These are phyloP conservation scores for Cenchrus purpureus DNA, from an alignment of 176 grass and related monocot genomes.

Conservation along the genomic window DNA sequence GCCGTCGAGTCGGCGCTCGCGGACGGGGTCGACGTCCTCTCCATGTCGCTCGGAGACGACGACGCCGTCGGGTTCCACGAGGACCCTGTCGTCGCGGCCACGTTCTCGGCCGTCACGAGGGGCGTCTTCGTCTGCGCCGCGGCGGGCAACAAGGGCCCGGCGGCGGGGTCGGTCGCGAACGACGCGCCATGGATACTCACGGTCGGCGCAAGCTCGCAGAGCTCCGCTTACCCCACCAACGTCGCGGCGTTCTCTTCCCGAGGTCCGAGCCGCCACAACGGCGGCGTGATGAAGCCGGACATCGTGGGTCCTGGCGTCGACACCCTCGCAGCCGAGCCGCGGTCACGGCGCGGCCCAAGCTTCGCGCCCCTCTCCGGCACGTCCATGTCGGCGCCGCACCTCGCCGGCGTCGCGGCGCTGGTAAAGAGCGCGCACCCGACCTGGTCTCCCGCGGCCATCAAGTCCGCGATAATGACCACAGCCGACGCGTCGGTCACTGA, in stretches of 20 bases:
- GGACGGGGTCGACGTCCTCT: slow-evolving; percentile 74
- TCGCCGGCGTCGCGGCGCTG: slow-evolving; percentile 67
- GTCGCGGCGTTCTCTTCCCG: slow-evolving; percentile 66
- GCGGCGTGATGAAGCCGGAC: slow-evolving; percentile 70
- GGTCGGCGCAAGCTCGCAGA: slow-evolving; percentile 53
- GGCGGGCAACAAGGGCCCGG: slow-evolving; percentile 55
- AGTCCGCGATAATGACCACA: slow-evolving; percentile 87
- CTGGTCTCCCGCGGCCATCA: slow-evolving; percentile 85
- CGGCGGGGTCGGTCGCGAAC: slow-evolving; percentile 41
- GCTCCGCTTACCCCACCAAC: neutral
- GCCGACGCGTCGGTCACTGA: slow-evolving; percentile 49
- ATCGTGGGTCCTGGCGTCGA: slow-evolving; percentile 67
- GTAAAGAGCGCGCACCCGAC: slow-evolving; percentile 60
- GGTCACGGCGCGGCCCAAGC: slow-evolving; percentile 17
- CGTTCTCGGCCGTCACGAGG: slow-evolving; percentile 43
- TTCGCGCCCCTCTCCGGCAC: slow-evolving; percentile 69
- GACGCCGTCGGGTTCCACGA: slow-evolving; percentile 26
- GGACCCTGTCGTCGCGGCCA: slow-evolving; percentile 48
- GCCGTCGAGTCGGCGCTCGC: slow-evolving; percentile 57
- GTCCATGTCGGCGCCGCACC: slow-evolving; percentile 83
- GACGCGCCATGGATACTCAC: slow-evolving; percentile 91
- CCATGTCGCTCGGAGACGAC: slow-evolving; percentile 57
- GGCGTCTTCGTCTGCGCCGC: slow-evolving; percentile 67
- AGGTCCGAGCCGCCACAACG: slow-evolving; percentile 56
- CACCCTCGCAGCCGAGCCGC: slow-evolving; percentile 49